A percentile compares a stretch with the other conserved stretches of the same genome.
Evolutionary conservation across 2,329 filamentous ascomycete genomes (phyloP).

Genomic region (Lanzia echinophila): DNA sequence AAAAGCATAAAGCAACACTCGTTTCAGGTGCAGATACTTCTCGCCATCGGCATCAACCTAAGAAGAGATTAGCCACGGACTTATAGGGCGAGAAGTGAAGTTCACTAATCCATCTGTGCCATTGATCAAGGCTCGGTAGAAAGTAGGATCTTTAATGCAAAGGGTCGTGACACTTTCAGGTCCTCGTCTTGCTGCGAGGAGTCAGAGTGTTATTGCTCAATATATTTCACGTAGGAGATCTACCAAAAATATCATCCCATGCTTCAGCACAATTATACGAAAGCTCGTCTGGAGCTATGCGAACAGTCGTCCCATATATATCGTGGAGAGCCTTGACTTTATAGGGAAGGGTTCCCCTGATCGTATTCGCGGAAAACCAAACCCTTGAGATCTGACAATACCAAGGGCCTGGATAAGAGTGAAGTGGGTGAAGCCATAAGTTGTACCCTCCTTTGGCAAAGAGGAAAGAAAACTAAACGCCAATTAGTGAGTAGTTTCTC

Average conservation of each 20-base stretch:
- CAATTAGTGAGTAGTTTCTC: no score
- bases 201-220: not conserved
- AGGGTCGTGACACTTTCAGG: not conserved
- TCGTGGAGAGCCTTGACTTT: not conserved
- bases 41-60: not conserved
- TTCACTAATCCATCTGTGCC: not conserved
- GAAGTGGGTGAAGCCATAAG: no score
- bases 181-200: not conserved
- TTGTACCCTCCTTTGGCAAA: no score
- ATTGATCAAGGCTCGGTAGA: not conserved
- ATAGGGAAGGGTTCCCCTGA: no score
- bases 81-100: not conserved
- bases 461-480: conserved; percentile 76
- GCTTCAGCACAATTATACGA: not conserved
- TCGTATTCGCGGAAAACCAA: no score
- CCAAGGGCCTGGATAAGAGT: no score
- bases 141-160: not conserved
- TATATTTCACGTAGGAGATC: not conserved
- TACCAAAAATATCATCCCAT: not conserved
- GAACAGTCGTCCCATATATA: conserved; percentile 30
- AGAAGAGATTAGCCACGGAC: not conserved
- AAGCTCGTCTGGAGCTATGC: conserved; percentile 10
- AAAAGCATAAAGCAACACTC: not conserved
- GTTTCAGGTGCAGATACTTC: not conserved
- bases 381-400: not conserved